phyloP scores from a whole-genome alignment of 306 rosid genomes.

The peach (Prunus persica) region Prunus_persica_NCBIv2 NC_034012.1:2544501-2545000 shows the following conservation, averaged over 20 bases:
- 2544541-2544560: slow-evolving; percentile 49
- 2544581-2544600: slow-evolving; percentile 50
- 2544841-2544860: slow-evolving; percentile 57
- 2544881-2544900: slow-evolving; percentile 59
- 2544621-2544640: slow-evolving; percentile 50
- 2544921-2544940: not conserved
- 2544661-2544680: too few relatives aligned
- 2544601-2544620: slow-evolving; percentile 48
- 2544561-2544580: slow-evolving; percentile 60
- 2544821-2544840: slow-evolving; percentile 23
- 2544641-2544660: not conserved
- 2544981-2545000: slow-evolving; percentile 54
- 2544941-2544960: not conserved
- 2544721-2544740: not conserved
- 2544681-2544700: not conserved
- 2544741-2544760: not conserved
- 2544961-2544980: not conserved
- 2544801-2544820: not conserved
- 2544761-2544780: not conserved
- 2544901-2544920: slow-evolving; percentile 33
- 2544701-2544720: not conserved
- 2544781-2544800: too few relatives aligned
- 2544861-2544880: slow-evolving; percentile 53
- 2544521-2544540: not conserved
- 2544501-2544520: not conserved